phyloP scores from a whole-genome alignment of 768 basidiomycete genomes.

The Amanita rubescens region DNA sequence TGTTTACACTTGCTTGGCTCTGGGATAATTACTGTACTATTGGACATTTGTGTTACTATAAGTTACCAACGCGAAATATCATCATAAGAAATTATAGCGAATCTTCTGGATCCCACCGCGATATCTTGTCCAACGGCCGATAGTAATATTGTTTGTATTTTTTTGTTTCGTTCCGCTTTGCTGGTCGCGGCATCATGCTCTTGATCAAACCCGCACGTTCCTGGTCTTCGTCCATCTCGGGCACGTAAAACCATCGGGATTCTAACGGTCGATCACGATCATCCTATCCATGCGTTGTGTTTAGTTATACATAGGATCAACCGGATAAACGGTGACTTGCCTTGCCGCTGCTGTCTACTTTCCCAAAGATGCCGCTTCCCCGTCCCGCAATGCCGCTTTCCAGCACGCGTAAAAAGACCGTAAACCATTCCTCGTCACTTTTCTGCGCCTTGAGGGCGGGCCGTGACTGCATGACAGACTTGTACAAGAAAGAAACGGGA shows the following conservation, averaged over 20 bases:
- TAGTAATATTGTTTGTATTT: constrained; percentile 86
- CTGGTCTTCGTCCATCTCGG: constrained; percentile 61
- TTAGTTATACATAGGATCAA: background rate
- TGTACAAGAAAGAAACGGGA: constrained; percentile 45
- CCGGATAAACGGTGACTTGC: constrained; percentile 24
- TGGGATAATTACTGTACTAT: background rate
- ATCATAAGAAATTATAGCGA: constrained; percentile 29
- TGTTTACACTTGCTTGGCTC: constrained; percentile 3
- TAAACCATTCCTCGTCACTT: constrained; percentile 40
- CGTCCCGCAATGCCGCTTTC: constrained; percentile 32
- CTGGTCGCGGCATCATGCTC: constrained; percentile 70
- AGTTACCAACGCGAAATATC: background rate
- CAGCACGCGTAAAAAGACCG: constrained; percentile 43
- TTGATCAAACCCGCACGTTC: constrained; percentile 61
- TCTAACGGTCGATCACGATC: constrained; percentile 44
- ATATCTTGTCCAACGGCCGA: constrained; percentile 63
- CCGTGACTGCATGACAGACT: constrained; percentile 42
- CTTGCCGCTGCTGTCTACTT: constrained; percentile 60
- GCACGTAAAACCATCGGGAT: constrained; percentile 71
- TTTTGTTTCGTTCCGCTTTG: constrained; percentile 70
- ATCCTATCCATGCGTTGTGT: constrained; percentile 26
- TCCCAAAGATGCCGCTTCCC: constrained; percentile 60
- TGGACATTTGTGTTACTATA: too few relatives aligned
- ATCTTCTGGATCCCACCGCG: constrained; percentile 70
- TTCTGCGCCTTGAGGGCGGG: constrained; percentile 40